phyloP scores from a whole-genome alignment of 257 asterid genomes.

The Henckelia pumila region DNA sequence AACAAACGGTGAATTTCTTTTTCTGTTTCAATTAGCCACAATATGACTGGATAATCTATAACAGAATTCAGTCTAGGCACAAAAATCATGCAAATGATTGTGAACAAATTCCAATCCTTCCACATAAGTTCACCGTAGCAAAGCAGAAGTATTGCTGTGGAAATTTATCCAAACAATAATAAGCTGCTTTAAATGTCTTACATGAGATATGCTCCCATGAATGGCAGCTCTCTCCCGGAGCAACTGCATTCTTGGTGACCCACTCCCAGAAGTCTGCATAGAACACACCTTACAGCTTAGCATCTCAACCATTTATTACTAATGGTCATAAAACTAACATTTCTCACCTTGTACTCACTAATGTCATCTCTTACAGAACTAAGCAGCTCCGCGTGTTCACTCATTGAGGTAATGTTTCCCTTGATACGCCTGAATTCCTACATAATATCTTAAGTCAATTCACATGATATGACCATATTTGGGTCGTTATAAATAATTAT shows the following conservation, averaged over 20 bases:
- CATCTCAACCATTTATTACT: constrained; percentile 19
- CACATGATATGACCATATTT: background rate
- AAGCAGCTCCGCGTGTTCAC: constrained; percentile 96
- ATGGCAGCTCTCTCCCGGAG: constrained; percentile 92
- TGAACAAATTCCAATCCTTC: constrained; percentile 9
- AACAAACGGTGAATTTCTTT: background rate
- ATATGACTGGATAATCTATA: background rate
- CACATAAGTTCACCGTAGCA: constrained; percentile 16
- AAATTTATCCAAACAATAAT: background rate
- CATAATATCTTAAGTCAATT: constrained; percentile 28
- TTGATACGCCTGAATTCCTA: constrained; percentile 94
- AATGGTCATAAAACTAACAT: constrained; percentile 1
- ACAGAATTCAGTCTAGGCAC: constrained; percentile 1
- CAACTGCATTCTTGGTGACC: constrained; percentile 80
- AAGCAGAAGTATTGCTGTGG: constrained; percentile 4
- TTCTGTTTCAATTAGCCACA: background rate
- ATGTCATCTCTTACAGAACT: constrained; percentile 97
- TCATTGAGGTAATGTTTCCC: constrained; percentile 89
- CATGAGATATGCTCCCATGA: constrained; percentile 94
- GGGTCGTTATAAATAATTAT: background rate
- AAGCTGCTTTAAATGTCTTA: constrained; percentile 37
- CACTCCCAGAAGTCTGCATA: constrained; percentile 87
- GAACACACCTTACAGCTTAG: constrained; percentile 20
- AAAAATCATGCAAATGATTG: constrained; percentile 16
- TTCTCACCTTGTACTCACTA: constrained; percentile 84